Conservation (phyloP, 2,329 filamentous ascomycete genomes). For the Exutisphaerella laricina region DNA sequence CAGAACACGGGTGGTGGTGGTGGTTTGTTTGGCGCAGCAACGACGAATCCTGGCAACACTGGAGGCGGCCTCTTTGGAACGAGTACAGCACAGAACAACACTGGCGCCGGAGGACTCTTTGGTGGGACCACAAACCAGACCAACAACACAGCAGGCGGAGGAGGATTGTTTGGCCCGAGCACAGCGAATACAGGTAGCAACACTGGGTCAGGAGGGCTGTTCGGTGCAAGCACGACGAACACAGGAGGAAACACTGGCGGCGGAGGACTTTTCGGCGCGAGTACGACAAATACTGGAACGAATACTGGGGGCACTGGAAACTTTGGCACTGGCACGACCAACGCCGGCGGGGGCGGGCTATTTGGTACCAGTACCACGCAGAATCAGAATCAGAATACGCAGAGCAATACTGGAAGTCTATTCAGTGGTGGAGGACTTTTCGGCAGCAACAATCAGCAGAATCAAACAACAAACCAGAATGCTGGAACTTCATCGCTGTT, state of each 20-base stretch:
- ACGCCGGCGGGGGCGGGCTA: conserved; percentile 5
- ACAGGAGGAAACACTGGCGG: conserved; percentile 16
- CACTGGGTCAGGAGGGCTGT: conserved; percentile 33
- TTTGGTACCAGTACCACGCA: conserved; percentile 8
- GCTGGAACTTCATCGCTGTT: conserved; percentile 17
- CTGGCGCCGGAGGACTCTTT: conserved; percentile 16
- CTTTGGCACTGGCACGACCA: conserved; percentile 18
- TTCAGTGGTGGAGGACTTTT: not conserved
- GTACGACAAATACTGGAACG: not conserved
- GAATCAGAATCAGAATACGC: not conserved
- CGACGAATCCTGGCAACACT: conserved; percentile 3
- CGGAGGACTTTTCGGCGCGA: conserved; percentile 8
- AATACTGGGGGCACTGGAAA: conserved; percentile 10
- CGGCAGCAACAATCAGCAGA: conserved; percentile 8
- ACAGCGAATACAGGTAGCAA: conserved; percentile 11
- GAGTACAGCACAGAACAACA: conserved; percentile 11
- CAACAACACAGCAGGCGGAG: conserved; percentile 11
- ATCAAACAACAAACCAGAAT: conserved; percentile 11
- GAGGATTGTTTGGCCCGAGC: conserved; percentile 12
- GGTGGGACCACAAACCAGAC: conserved; percentile 10
- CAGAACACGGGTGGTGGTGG: conserved; percentile 5
- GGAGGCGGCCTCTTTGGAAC: conserved; percentile 10
- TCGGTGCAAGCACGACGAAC: conserved; percentile 26
- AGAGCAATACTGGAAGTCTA: not conserved
- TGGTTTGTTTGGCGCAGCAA: conserved; percentile 10